Evolutionary conservation across 225 moss, liverwort and hornwort species (phyloP).

Genomic region (Bryoerythrophyllum caledonicum): DNA sequence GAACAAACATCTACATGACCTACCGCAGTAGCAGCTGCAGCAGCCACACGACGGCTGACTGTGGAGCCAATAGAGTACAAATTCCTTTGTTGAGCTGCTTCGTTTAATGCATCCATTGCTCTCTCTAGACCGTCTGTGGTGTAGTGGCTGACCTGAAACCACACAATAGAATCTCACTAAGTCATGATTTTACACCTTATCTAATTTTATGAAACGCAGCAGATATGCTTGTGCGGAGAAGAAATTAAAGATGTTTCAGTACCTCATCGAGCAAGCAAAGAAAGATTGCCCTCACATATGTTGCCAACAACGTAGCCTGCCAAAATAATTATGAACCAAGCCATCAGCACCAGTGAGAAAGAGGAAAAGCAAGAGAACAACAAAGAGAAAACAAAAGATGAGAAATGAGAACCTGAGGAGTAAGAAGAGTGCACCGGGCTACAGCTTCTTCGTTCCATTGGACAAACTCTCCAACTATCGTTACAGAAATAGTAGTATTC

Average conservation of each 20-base stretch:
- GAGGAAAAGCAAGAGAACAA: background rate
- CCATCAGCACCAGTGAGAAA: conserved; percentile 14
- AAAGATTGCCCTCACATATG: conserved; percentile 92
- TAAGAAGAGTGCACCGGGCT: conserved; percentile 88
- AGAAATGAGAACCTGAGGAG: conserved; percentile 66
- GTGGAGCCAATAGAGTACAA: conserved; percentile 84
- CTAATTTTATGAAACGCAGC: background rate
- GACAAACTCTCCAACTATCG: conserved; percentile 93
- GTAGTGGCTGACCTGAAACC: conserved; percentile 87
- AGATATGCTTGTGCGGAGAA: conserved; percentile 9
- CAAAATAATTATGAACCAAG: conserved; percentile 19
- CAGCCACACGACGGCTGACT: conserved; percentile 91
- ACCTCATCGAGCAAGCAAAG: conserved; percentile 98
- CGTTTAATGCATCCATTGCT: conserved; percentile 85
- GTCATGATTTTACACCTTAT: background rate
- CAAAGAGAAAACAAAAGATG: background rate
- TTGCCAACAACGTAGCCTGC: conserved; percentile 90
- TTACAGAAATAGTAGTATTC: conserved; percentile 69
- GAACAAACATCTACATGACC: conserved; percentile 17
- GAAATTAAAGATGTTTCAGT: conserved; percentile 11
- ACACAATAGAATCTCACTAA: background rate
- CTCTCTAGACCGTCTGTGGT: conserved; percentile 93
- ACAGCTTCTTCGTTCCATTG: conserved; percentile 99
- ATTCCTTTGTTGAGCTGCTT: conserved; percentile 86
- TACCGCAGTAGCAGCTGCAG: conserved; percentile 97